Base-by-base conservation (phyloP, 78 protist species). In the Pelomyxa schiedti region DNA sequence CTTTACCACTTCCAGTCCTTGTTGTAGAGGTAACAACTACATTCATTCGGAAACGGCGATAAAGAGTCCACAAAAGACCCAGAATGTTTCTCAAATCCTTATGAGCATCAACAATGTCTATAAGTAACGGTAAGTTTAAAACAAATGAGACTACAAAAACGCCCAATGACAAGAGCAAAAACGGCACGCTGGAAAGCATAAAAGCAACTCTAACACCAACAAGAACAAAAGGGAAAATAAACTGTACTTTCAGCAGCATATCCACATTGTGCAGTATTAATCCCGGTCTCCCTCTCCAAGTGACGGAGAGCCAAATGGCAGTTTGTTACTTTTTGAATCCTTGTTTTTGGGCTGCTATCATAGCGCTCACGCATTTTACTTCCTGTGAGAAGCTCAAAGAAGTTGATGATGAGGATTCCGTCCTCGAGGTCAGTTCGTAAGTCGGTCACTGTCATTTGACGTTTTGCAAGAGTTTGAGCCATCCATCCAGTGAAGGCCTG, bases 401-500 rank as follows among this genome's bases (percentile, higher is more conserved):
- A 85, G 74, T 74, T 69, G 29, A 85, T 75, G 30, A 85, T 42
- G 38, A 71, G 76, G 24, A 85, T 81, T 64, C 89, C 89, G 77
- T 85, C 85, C n/a, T 71, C 42, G 3, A 85, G 39, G 42, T 85
- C 89, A 4, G 66, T 73, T 26, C 76, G 67, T 38, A 85, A 77
- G 74, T 85, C 80, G 26, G 64, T 0, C 37, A 85, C 73, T 41
- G 65, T 53, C 26, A 38, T 64, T 43, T 80, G 79, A 29, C 84
- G 42, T 65, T 84, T 74, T 2, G 77, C 88, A 71, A 85, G 78
- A 29, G 72, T 77, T 24, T 75, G 41, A 39, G 78, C 76, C 72
- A 85, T 75, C 89, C 89, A 85, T 43, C 77, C 70, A 1, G 89
- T 79, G 24, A 85, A 85, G 52, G 89, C 89, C 85, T 47, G 58